phyloP scores from a whole-genome alignment of 2,329 filamentous ascomycete genomes.

The Aspergillus eucalypticola region DNA sequence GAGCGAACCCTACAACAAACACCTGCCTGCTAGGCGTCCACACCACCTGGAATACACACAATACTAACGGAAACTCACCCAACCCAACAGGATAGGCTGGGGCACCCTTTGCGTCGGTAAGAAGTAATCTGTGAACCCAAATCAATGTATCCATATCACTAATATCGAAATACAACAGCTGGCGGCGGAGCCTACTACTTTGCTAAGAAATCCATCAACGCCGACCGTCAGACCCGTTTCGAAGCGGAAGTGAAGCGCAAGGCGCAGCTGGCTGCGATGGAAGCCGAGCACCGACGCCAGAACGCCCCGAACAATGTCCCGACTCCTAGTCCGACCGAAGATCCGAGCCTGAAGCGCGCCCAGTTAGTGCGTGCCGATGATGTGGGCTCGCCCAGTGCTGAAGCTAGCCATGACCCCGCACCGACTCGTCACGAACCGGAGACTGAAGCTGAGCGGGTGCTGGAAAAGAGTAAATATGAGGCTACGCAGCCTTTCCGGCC shows the following conservation, averaged over 20 bases:
- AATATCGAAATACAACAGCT: conserved; percentile 52
- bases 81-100: conserved; percentile 76
- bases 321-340: conserved; percentile 24
- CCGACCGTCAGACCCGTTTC: conserved; percentile 73
- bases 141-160: conserved; percentile 2
- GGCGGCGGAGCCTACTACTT: conserved; percentile 94
- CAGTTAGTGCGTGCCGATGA: conserved; percentile 41
- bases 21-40: not conserved
- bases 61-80: conserved; percentile 10
- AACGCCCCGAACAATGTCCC: conserved; percentile 18
- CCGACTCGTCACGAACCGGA: conserved; percentile 78
- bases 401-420: conserved; percentile 77
- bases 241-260: conserved; percentile 67
- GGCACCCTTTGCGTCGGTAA: conserved; percentile 80
- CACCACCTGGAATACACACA: not conserved
- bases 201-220: conserved; percentile 91
- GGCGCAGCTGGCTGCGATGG: conserved; percentile 37
- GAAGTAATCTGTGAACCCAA: conserved; percentile 26
- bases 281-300: conserved; percentile 38
- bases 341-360: conserved; percentile 38
- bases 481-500: conserved; percentile 71
- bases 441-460: conserved; percentile 65
- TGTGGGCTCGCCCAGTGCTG: conserved; percentile 68
- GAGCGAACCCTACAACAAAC: conserved; percentile 29
- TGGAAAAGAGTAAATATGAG: conserved; percentile 90